These are phyloP conservation scores for Yamadazyma nakazawae DNA, from an alignment of 805 yeast species.

Conservation along the genomic window DNA sequence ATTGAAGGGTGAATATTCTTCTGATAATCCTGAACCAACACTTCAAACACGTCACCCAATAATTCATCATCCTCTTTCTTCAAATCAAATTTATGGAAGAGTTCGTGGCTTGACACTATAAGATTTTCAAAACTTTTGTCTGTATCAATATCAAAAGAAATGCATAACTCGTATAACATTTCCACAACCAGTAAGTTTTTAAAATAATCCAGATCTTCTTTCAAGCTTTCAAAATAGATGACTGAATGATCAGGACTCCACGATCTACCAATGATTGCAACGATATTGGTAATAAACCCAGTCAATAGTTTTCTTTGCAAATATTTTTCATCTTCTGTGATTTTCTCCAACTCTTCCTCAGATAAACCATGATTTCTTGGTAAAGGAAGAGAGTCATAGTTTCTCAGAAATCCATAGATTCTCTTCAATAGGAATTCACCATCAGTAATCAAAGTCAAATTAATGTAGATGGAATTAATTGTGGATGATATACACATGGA, in stretches of 20 bases:
- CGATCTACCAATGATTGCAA: constrained; percentile 32
- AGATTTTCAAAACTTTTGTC: constrained; percentile 34
- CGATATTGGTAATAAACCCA: constrained; percentile 54
- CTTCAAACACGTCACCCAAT: constrained; percentile 39
- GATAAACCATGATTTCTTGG: constrained; percentile 43
- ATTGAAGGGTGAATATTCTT: constrained; percentile 24
- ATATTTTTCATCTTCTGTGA: constrained; percentile 53
- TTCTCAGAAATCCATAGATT: constrained; percentile 56
- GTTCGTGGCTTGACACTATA: constrained; percentile 33
- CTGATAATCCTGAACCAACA: constrained; percentile 43
- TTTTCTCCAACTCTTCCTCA: constrained; percentile 35
- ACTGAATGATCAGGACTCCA: constrained; percentile 11
- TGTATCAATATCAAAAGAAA: constrained; percentile 65
- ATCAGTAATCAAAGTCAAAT: constrained; percentile 19
- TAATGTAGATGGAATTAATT: constrained; percentile 47
- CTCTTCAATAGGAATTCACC: constrained; percentile 48
- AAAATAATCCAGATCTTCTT: not conserved
- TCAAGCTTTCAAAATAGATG: constrained; percentile 2
- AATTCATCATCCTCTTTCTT: constrained; percentile 21
- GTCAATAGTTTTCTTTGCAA: constrained; percentile 65
- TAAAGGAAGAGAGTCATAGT: constrained; percentile 35
- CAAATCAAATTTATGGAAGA: constrained; percentile 37
- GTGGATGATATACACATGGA: constrained; percentile 63
- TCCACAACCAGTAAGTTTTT: constrained; percentile 15
- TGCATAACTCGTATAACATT: constrained; percentile 41